Percentiles rank a stretch among this genome's conserved stretches.
phyloP scores from a whole-genome alignment of 2,329 filamentous ascomycete species.

The Aspergillus sp. region DNA sequence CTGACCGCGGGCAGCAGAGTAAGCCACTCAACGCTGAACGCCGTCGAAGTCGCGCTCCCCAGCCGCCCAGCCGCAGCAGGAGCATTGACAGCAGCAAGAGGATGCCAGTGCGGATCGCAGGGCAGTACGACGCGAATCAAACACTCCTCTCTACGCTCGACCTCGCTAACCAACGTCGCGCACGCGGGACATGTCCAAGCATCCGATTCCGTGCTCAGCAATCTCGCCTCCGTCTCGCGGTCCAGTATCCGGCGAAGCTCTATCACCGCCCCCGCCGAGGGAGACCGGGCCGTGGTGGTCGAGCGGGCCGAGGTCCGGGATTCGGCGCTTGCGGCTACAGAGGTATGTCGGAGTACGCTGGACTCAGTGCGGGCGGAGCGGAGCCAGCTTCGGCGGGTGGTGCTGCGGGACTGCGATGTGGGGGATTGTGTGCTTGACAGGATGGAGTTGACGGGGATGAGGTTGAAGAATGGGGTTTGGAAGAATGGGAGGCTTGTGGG shows the following conservation, averaged over 20 bases:
- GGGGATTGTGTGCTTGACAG: constrained; percentile 12
- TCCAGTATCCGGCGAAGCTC: neutral
- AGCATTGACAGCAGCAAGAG: no score
- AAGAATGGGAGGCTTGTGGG: constrained; percentile 16
- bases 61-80: constrained; percentile 6
- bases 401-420: constrained; percentile 14
- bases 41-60: constrained; percentile 9
- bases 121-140: neutral
- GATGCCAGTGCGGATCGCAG: no score
- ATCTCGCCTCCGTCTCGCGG: neutral
- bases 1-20: constrained; percentile 10
- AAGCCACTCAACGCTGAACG: constrained; percentile 8
- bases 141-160: neutral
- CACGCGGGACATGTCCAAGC: neutral
- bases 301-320: constrained; percentile 8
- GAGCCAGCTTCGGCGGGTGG: constrained; percentile 6
- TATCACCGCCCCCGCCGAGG: constrained; percentile 7
- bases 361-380: constrained; percentile 4
- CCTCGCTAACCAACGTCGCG: neutral
- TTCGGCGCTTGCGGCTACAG: constrained; percentile 6
- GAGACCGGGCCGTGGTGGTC: constrained; percentile 4
- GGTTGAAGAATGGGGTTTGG: constrained; percentile 18
- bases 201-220: neutral
- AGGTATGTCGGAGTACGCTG: constrained; percentile 10
- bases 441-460: constrained; percentile 14